Conservation (phyloP, 225 moss, liverwort and hornwort species). For the Climacium dendroides region DNA sequence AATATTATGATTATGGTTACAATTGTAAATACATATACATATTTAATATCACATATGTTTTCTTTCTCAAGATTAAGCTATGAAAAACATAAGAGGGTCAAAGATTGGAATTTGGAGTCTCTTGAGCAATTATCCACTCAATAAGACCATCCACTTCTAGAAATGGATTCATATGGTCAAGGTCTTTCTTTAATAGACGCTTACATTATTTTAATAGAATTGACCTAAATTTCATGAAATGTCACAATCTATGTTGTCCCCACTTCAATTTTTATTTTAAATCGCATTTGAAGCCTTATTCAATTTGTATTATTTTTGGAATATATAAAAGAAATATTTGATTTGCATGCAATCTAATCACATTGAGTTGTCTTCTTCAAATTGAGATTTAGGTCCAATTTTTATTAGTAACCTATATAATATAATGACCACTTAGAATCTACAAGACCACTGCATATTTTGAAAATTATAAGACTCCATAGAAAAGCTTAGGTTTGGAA, state of each 20-base stretch:
- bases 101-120: background rate
- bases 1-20: background rate
- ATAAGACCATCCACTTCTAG: background rate
- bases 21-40: too few species aligned
- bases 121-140: background rate
- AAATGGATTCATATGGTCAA: background rate
- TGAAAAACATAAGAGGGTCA: background rate
- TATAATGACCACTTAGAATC: background rate
- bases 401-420: background rate
- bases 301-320: too few species aligned
- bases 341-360: background rate
- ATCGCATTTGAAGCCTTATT: too few species aligned
- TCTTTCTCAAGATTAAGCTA: background rate
- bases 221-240: background rate
- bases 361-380: too few species aligned
- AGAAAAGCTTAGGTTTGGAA: too few species aligned
- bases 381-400: too few species aligned
- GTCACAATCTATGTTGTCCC: rapidly evolving
- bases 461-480: too few species aligned
- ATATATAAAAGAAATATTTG: background rate
- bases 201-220: background rate
- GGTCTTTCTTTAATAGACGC: background rate
- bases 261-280: too few species aligned
- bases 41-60: background rate
- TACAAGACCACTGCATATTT: too few species aligned